phyloP scores from a whole-genome alignment of 2,329 filamentous ascomycete species.

The Colletotrichum sojae region DNA sequence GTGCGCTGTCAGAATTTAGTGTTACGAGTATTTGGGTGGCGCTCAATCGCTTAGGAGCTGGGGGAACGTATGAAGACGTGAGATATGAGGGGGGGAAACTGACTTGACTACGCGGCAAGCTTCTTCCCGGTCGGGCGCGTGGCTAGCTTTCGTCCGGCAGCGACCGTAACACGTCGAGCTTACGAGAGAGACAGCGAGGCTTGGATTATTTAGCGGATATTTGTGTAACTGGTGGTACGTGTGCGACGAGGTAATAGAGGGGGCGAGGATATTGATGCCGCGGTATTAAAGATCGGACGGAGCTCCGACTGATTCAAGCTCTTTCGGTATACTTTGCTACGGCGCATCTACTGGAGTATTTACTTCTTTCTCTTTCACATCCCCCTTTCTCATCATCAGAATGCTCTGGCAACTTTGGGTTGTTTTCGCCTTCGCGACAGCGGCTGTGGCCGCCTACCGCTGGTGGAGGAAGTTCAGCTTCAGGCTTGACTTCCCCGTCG shows the following conservation, averaged over 20 bases:
- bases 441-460: not conserved
- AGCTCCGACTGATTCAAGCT: not conserved
- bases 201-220: constrained; percentile 14
- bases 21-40: not conserved
- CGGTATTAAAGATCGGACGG: not conserved
- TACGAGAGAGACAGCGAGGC: constrained; percentile 9
- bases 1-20: constrained; percentile 11
- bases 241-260: constrained; percentile 1
- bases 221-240: constrained; percentile 7
- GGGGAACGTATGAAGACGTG: too few species aligned
- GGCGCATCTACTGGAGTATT: too few species aligned
- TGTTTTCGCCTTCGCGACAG: not conserved
- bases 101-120: not conserved
- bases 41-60: not conserved
- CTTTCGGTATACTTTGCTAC: too few species aligned
- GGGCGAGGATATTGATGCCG: not conserved
- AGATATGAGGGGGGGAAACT: too few species aligned
- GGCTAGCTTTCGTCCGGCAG: not conserved
- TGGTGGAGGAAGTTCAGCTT: constrained; percentile 15
- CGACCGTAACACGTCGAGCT: constrained; percentile 9
- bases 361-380: not conserved
- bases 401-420: constrained; percentile 33
- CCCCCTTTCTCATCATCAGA: not conserved
- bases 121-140: not conserved
- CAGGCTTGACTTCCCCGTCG: constrained; percentile 19